Conservation (phyloP, 495 filamentous ascomycete genomes). For the Neurospora sp. region DNA sequence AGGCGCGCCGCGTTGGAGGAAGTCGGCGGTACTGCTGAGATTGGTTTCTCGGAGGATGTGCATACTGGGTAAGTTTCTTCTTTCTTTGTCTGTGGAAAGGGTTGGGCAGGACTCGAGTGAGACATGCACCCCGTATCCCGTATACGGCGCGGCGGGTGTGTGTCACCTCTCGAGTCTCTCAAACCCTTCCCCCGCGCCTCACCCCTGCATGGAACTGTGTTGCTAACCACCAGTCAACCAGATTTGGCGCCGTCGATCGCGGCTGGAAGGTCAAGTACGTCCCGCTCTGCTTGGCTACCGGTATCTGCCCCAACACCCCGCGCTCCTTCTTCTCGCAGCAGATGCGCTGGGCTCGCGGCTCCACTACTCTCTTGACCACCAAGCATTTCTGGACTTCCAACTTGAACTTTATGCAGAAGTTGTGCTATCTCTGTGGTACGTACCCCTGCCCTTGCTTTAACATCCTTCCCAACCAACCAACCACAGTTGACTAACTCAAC, state of each 20-base stretch:
- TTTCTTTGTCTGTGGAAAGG: not conserved
- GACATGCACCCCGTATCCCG: not conserved
- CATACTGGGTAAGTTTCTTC: conserved; percentile 19
- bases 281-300: conserved; percentile 22
- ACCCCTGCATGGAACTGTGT: not conserved
- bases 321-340: conserved; percentile 27
- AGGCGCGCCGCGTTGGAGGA: conserved; percentile 16
- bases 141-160: not conserved
- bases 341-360: conserved; percentile 26
- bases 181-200: not conserved
- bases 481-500: not conserved
- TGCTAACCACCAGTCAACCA: not conserved
- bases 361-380: conserved; percentile 22
- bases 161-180: not conserved
- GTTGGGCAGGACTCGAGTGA: not conserved
- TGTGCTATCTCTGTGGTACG: conserved; percentile 24
- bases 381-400: conserved; percentile 23
- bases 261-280: conserved; percentile 28
- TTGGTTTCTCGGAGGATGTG: conserved; percentile 27
- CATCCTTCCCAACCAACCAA: not conserved
- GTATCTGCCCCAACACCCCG: conserved; percentile 25
- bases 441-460: not conserved
- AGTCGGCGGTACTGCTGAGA: conserved; percentile 23
- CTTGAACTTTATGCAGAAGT: conserved; percentile 21
- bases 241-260: conserved; percentile 23